Evolutionary conservation across 2,329 filamentous ascomycete species (phyloP), one percentile per base, ranked within the genome.

Genomic region (Beauveria rudraprayagi): DNA sequence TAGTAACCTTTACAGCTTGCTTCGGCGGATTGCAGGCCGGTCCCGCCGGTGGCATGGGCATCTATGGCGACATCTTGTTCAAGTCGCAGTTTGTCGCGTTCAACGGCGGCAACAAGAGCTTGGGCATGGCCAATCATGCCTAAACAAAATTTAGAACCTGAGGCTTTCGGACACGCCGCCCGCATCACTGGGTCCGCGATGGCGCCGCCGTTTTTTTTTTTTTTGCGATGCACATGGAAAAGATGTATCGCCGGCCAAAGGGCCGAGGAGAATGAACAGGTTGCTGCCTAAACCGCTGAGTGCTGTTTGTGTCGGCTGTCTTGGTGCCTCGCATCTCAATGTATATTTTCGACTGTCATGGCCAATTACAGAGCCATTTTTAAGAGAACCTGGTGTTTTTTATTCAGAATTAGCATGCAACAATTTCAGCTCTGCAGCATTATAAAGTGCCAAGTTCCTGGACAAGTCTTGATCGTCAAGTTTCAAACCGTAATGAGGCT

Each of bases 1-100:
- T 22, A 5, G n/a, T 11, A 5, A 4, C 3, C 9, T 1, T 53
- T 26, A 30, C 61, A 81, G 79, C 77, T 60, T 90, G 87, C 76
- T 89, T 87, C 66, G 87, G 86, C 63, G 87, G 86, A 66, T 73
- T 90, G 19, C 87, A 90, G 74, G 78, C 81, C 37, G 83, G 82
- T 52, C 76, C 79, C 1, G 75, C 75, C 0, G 65, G 64, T 16
- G 73, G 75, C 30, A 71, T 88, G 43, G 83, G 86, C 72, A 85
- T 91, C 69, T 85, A 82, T 67, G 83, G 83, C 19, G 82, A 85
- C 67, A 79, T 84, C 66, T 80, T 85, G 69, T 84, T 85, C 75
- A 84, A 84, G 75, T 81, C 80, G 37, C 80, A 84, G 68, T 84
- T 83, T 66, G 80, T 84, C 26, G 81, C 76, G 17, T 84, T 84